Percentiles rank a stretch among this genome's conserved stretches.
Conservation (phyloP, 2,329 filamentous ascomycete species). For the Cladosporium sphaerospermum region DNA sequence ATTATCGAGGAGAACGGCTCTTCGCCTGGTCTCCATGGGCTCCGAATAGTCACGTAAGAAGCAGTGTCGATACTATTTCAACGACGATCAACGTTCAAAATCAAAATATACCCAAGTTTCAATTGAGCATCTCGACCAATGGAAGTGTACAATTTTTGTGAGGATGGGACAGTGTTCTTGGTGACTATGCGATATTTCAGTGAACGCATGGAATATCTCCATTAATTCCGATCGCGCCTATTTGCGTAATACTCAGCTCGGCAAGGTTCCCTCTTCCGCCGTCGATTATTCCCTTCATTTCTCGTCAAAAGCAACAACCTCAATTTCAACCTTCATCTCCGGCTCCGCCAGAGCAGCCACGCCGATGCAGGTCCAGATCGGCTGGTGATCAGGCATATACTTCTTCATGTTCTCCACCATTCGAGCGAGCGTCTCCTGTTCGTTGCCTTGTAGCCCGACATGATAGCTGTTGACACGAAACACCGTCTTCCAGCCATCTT, state of each 20-base stretch:
- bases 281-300: neutral
- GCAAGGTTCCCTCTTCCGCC: too few relatives aligned
- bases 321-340: slow-evolving; percentile 54
- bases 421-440: slow-evolving; percentile 25
- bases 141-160: too few relatives aligned
- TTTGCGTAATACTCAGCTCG: too few relatives aligned
- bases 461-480: slow-evolving; percentile 29
- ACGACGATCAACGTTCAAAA: slow-evolving; percentile 11
- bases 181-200: too few relatives aligned
- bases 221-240: too few relatives aligned
- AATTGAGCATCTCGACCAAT: too few relatives aligned
- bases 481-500: slow-evolving; percentile 50
- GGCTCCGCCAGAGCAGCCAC: slow-evolving; percentile 43
- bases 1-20: slow-evolving; percentile 35
- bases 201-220: too few relatives aligned
- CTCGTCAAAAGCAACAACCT: slow-evolving; percentile 35
- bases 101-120: slow-evolving; percentile 1
- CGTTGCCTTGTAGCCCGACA: slow-evolving; percentile 10
- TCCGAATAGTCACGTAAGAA: slow-evolving; percentile 19
- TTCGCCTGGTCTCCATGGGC: slow-evolving; percentile 31
- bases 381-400: slow-evolving; percentile 49
- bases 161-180: too few relatives aligned
- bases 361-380: slow-evolving; percentile 50
- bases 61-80: slow-evolving; percentile 8
- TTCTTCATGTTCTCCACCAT: slow-evolving; percentile 46